phyloP scores from a whole-genome alignment of 2,329 filamentous ascomycete genomes.

The Tolypocladium tropicale region DNA sequence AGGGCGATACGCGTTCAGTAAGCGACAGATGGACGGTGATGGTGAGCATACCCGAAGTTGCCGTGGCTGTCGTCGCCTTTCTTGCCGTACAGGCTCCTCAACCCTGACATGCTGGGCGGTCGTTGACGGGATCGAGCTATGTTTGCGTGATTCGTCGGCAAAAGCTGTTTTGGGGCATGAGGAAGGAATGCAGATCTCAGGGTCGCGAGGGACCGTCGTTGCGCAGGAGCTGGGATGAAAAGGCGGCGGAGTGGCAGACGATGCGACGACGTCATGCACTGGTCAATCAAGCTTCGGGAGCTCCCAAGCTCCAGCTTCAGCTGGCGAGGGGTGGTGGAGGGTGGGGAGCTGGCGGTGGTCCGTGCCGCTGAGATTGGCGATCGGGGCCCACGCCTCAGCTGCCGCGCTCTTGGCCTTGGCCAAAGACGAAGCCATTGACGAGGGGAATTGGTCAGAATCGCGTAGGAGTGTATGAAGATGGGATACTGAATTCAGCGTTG shows the following conservation, averaged over 20 bases:
- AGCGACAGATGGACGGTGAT: no score
- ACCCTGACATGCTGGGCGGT: conserved; percentile 19
- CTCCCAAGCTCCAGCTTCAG: conserved; percentile 1
- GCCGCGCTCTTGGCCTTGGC: no score
- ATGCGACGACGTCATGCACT: neutral
- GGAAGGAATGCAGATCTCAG: neutral
- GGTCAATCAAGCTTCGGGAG: conserved; percentile 1
- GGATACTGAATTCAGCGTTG: no score
- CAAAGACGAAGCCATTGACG: neutral
- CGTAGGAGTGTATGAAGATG: no score
- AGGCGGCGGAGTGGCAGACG: neutral
- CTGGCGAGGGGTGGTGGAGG: neutral
- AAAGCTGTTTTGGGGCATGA: neutral
- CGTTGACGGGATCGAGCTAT: neutral
- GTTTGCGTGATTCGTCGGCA: neutral
- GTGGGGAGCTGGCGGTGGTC: neutral
- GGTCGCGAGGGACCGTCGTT: neutral
- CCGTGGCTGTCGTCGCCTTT: conserved; percentile 15
- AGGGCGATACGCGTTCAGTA: conserved; percentile 3
- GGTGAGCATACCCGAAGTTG: conserved; percentile 29
- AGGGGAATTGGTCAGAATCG: no score
- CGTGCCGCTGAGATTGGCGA: neutral
- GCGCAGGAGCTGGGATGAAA: neutral
- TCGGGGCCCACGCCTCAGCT: neutral
- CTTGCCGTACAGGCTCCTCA: conserved; percentile 20